Evolutionary conservation across 441 rosid species (phyloP), one percentile per base, ranked within the genome.

Genomic region (Metrosideros polymorpha): DNA sequence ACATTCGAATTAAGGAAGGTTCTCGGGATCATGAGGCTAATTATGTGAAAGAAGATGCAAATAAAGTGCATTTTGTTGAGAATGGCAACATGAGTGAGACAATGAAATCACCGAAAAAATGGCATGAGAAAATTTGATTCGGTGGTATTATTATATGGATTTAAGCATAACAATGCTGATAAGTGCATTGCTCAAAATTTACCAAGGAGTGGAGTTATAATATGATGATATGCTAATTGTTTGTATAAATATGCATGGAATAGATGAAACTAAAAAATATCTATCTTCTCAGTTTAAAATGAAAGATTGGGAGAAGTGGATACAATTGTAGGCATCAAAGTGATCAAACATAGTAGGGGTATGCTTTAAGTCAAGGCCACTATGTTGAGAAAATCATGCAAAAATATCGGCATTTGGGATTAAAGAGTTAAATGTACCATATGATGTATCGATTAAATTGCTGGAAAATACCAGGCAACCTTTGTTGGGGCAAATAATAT

Each of bases 221-320:
- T 55, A 0, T 55, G 6, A n/a, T 55, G 0, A 54, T 54, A 54
- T 55, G 1, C 59, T n/a, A 12, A 57, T 3, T 57, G 63, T 57
- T 6, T 32, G 17, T 57, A 13, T 9, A 57, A 57, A 57, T n/a
- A n/a, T 57, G 6, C 29, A 2, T 57, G 8, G 0, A 0, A 57
- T 27, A n/a, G n/a, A 57, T n/a, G 32, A 57, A 57, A 57, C 32
- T 56, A 57, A 57, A 12, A 57, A 10, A 29, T 57, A 57, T 57
- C 0, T 57, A 0, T 27, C 32, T 5, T 57, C 63, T 56, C 13
- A 0, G 32, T 29, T n/a, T 14, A 56, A 56, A 56, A 56, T 12
- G 2, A n/a, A 57, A n/a, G 18, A 57, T 57, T 57, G 63, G 32
- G 9, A 57, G 47, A 45, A 45, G 47, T 45, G 7, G 32, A 27